Evolutionary conservation across 164 flowering plant genomes (phyloP).

Genomic region (Amborella trichopoda): DNA sequence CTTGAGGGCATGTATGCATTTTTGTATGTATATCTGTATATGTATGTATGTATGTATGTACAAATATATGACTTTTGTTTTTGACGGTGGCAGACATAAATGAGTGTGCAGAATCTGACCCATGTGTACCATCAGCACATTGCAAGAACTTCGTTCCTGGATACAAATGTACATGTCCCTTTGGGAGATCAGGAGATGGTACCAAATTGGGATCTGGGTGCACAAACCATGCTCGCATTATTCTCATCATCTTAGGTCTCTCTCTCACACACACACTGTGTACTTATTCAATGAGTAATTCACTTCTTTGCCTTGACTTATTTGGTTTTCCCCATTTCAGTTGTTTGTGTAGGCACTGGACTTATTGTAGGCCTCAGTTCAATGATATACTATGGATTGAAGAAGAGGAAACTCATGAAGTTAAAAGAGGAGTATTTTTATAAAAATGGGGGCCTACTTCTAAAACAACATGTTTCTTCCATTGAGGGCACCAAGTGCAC

Average conservation of each 20-base stretch:
- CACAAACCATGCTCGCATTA: slow-evolving; percentile 1
- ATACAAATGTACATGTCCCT: slow-evolving; percentile 16
- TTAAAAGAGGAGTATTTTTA: slow-evolving; percentile 6
- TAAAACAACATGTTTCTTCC: background rate
- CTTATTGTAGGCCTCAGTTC: background rate
- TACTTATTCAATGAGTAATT: background rate
- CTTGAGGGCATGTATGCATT: background rate
- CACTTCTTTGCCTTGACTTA: background rate
- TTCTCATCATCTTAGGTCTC: background rate
- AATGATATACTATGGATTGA: background rate
- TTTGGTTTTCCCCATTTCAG: background rate
- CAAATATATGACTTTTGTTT: background rate
- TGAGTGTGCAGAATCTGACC: slow-evolving; percentile 9
- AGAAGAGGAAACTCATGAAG: slow-evolving; percentile 4
- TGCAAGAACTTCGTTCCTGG: slow-evolving; percentile 14
- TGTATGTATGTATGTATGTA: background rate
- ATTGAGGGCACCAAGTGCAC: background rate
- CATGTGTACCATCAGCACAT: slow-evolving; percentile 12
- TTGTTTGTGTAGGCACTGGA: background rate
- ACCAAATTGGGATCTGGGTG: slow-evolving; percentile 17
- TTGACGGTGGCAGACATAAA: slow-evolving; percentile 8
- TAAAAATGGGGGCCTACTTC: slow-evolving; percentile 8
- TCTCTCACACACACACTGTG: background rate
- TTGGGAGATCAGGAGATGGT: slow-evolving; percentile 23
- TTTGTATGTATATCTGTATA: background rate